Evolutionary conservation across 164 flowering plant genomes (phyloP).

Genomic region (Annona squamosa): DNA sequence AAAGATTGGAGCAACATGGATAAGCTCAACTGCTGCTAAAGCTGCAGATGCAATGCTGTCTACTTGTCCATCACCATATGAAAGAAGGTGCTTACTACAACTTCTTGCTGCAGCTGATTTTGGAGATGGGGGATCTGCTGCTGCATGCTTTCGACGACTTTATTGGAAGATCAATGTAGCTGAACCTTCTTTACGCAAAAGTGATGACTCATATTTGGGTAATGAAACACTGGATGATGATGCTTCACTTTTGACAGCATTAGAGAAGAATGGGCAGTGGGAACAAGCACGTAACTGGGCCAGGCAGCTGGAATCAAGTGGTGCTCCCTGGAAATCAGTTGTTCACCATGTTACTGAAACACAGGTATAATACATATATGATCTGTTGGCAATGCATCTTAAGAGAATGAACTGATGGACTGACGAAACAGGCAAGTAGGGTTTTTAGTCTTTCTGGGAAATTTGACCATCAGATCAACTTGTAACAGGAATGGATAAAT

Average conservation of each 20-base stretch:
- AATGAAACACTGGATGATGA: slow-evolving; percentile 81
- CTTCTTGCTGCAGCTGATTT: slow-evolving; percentile 91
- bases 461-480: not conserved
- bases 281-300: slow-evolving; percentile 99
- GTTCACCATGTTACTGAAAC: slow-evolving; percentile 91
- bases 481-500: not conserved
- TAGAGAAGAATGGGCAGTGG: slow-evolving; percentile 83
- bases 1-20: slow-evolving; percentile 59
- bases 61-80: slow-evolving; percentile 93
- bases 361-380: slow-evolving; percentile 47
- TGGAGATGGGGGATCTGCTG: slow-evolving; percentile 91
- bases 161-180: slow-evolving; percentile 91
- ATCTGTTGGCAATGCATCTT: not conserved
- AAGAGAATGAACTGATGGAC: not conserved
- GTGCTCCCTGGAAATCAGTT: slow-evolving; percentile 71
- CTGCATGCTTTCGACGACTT: slow-evolving; percentile 52
- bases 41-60: slow-evolving; percentile 90
- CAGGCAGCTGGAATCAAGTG: slow-evolving; percentile 79
- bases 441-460: slow-evolving; percentile 1
- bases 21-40: slow-evolving; percentile 69
- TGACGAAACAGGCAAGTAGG: not conserved
- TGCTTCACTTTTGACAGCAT: slow-evolving; percentile 65
- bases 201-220: slow-evolving; percentile 66
- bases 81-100: slow-evolving; percentile 77
- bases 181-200: slow-evolving; percentile 70